Evolutionary conservation across 148 eudicot genomes (phyloP).

Genomic region (Dysphania ambrosioides): DNA sequence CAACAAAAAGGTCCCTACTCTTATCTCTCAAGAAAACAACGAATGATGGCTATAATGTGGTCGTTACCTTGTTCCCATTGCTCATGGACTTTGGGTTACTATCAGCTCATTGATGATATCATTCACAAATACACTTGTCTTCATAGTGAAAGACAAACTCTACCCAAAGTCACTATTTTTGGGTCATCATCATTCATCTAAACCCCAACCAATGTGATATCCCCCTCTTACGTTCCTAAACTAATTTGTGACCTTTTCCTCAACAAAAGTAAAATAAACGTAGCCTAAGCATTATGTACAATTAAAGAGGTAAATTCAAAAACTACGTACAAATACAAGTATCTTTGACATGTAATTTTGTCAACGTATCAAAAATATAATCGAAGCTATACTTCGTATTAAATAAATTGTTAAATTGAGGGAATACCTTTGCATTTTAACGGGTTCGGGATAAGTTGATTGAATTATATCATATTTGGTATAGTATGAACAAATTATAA

Average conservation of each 20-base stretch:
- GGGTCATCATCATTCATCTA: background rate
- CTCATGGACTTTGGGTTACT: conserved; percentile 1
- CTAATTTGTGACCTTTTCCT: background rate
- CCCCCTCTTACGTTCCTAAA: background rate
- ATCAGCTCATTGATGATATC: conserved; percentile 17
- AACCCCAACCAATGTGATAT: background rate
- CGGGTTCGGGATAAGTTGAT: too few relatives aligned
- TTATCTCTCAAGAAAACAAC: conserved; percentile 1
- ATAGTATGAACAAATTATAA: too few relatives aligned
- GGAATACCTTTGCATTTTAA: too few relatives aligned
- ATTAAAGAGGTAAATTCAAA: too few relatives aligned
- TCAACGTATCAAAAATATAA: too few relatives aligned
- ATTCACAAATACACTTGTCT: conserved; percentile 11
- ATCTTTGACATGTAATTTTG: too few relatives aligned
- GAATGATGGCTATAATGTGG: conserved; percentile 7
- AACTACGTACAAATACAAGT: too few relatives aligned
- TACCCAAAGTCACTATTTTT: conserved; percentile 11
- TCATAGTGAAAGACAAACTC: conserved; percentile 7
- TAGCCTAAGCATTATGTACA: too few relatives aligned
- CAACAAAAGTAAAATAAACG: background rate
- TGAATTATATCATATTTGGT: too few relatives aligned
- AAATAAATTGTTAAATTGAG: too few relatives aligned
- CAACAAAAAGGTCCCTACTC: conserved; percentile 16
- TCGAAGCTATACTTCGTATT: too few relatives aligned
- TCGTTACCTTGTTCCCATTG: conserved; percentile 11